These are phyloP conservation scores for Cryphonectria nitschkei DNA, from an alignment of 2,329 filamentous ascomycete genomes.

Conservation along the genomic window DNA sequence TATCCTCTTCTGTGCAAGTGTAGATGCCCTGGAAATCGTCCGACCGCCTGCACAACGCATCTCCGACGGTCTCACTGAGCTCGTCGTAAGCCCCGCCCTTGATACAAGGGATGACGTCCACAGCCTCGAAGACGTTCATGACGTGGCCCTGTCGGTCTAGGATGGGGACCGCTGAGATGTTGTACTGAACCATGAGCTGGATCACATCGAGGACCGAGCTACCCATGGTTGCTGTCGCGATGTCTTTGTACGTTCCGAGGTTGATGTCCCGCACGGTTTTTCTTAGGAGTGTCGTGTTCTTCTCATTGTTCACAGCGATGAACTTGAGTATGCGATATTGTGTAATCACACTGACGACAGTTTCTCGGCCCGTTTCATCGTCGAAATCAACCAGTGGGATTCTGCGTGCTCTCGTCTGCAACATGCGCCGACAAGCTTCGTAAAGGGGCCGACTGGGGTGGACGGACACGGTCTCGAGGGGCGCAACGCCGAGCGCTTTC, in stretches of 20 bases:
- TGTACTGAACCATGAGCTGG: conserved; percentile 87
- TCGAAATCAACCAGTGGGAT: conserved; percentile 94
- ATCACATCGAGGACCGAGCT: conserved; percentile 94
- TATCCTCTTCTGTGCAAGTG: conserved; percentile 89
- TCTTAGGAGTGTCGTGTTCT: conserved; percentile 84
- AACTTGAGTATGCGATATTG: conserved; percentile 99
- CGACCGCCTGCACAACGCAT: conserved; percentile 82
- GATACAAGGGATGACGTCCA: conserved; percentile 95
- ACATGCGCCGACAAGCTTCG: conserved; percentile 92
- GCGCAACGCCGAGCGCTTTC: conserved; percentile 85
- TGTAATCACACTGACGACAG: conserved; percentile 95
- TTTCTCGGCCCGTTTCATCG: conserved; percentile 88
- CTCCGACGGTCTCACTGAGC: conserved; percentile 81
- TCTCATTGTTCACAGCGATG: conserved; percentile 88
- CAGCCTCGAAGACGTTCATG: conserved; percentile 95
- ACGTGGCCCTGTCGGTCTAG: conserved; percentile 77
- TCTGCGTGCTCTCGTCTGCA: conserved; percentile 87
- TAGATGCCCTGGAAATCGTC: conserved; percentile 97
- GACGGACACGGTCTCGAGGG: conserved; percentile 94
- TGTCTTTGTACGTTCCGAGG: conserved; percentile 79
- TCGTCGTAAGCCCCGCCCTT: conserved; percentile 94
- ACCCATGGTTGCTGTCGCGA: conserved; percentile 85
- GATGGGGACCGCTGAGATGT: conserved; percentile 94
- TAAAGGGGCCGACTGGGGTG: conserved; percentile 89
- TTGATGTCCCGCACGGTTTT: conserved; percentile 84